These are phyloP conservation scores for Diaporthe sp. DNA, from an alignment of 2,329 filamentous ascomycete species.

Conservation along the genomic window DNA sequence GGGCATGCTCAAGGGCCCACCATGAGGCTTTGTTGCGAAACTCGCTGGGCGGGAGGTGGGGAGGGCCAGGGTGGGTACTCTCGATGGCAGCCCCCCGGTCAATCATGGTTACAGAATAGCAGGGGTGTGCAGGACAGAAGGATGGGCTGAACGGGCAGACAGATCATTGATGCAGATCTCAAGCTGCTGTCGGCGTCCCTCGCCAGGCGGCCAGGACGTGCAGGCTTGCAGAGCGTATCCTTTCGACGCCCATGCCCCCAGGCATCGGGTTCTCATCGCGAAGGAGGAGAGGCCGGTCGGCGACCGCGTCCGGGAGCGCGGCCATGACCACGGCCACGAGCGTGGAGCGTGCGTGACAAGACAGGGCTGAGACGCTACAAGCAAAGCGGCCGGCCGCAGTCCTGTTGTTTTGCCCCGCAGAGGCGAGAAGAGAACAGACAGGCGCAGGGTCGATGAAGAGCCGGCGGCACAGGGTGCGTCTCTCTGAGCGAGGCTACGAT, in stretches of 20 bases:
- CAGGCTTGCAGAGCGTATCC: not conserved
- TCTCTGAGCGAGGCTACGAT: conserved; percentile 13
- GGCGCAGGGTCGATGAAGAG: not conserved
- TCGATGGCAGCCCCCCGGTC: conserved; percentile 21
- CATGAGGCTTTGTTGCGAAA: conserved; percentile 38
- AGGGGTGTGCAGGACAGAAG: conserved; percentile 36
- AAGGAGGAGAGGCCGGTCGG: conserved; percentile 11
- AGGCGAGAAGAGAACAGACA: not conserved
- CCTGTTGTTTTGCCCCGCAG: conserved; percentile 7
- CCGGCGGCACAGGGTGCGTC: conserved; percentile 9
- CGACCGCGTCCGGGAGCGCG: conserved; percentile 4
- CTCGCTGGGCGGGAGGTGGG: conserved; percentile 37
- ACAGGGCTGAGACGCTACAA: conserved; percentile 19
- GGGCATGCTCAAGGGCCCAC: conserved; percentile 33
- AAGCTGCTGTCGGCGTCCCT: conserved; percentile 40
- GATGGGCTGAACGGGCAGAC: conserved; percentile 33
- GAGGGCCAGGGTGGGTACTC: conserved; percentile 32
- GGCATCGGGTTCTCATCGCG: conserved; percentile 13
- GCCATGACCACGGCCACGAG: not conserved
- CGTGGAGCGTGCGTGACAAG: conserved; percentile 15
- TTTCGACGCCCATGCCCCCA: not conserved
- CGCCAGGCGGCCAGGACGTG: conserved; percentile 31
- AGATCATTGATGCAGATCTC: conserved; percentile 43
- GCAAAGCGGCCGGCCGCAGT: conserved; percentile 15
- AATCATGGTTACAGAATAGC: conserved; percentile 29